Base-by-base conservation (phyloP, 345 rosid species). In the Hypericum androsaemum region DNA sequence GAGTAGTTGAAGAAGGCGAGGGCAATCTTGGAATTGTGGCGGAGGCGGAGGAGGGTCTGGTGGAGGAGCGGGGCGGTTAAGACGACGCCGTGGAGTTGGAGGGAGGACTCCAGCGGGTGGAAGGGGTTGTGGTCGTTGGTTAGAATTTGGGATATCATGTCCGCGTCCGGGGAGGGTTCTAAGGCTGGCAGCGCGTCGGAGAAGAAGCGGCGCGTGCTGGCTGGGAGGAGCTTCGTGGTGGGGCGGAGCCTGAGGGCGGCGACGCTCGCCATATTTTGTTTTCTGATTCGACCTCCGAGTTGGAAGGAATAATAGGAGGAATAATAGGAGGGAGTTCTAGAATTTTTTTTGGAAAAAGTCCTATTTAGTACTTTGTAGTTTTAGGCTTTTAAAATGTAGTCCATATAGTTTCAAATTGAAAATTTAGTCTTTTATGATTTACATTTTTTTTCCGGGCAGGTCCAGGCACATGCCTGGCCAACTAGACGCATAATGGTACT, bases 11-110 rank as follows among this genome's bases (percentile, higher is more conserved):
- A 83, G 57, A 83, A 65, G 22, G 92, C 61, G 12, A 77, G 78
- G 57, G 76, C 83, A 40, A 87, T 63, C 48, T 87, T 87, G 71
- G 96, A 87, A 52, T 70, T 66, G 71, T 87, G 83, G 40, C 66
- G 83, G 75, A 90, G 84, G 37, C 98, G 95, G 66, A 87, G 87
- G 61, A 87, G 94, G 32, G 87, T 87, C 60, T 90, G 92, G 75
- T 84, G 47, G 58, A 87, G 68, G 61, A 87, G 80, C 44, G 60
- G 22, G 0, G 89, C 41, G 1, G 89, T 53, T 61, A 90, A 77
- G 15, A 79, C 57, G 56, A 90, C 66, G 54, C 96, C 96, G 39
- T 80, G 68, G 61, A 84, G 86, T 54, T 90, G 98, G 51, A 80
- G 77, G 46, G 86, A 75, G 0, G 95, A 82, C 64, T 87, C 98